Conservation (phyloP, 2,329 filamentous ascomycete species). For the Beauveria bassiana region DNA sequence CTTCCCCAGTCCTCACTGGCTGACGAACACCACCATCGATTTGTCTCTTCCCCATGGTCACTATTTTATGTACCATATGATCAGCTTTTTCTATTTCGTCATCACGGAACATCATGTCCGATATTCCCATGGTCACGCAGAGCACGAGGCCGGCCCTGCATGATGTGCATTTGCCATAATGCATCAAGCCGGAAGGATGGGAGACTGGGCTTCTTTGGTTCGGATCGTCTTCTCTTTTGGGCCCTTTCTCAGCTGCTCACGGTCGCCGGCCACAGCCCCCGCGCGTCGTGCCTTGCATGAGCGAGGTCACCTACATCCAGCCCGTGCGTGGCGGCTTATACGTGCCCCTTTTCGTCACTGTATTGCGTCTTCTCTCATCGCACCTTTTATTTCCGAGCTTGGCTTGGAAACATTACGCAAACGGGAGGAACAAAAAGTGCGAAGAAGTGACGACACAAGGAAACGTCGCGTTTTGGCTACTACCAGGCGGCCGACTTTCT, state of each 20-base stretch:
- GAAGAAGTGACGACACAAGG: background rate
- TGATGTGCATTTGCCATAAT: background rate
- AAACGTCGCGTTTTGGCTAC: background rate
- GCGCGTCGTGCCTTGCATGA: conserved; percentile 4
- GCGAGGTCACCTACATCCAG: background rate
- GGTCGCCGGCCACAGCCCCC: background rate
- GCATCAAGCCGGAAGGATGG: background rate
- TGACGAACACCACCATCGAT: too few species aligned
- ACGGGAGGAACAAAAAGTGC: background rate
- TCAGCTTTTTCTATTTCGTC: background rate
- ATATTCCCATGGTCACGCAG: background rate
- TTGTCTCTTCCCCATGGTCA: background rate
- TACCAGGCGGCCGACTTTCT: background rate
- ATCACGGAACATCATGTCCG: background rate
- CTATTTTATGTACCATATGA: background rate
- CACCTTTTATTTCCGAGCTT: background rate
- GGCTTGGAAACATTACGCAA: background rate
- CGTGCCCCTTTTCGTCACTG: too few species aligned
- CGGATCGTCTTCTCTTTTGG: background rate
- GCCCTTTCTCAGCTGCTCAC: conserved; percentile 1
- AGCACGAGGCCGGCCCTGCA: background rate
- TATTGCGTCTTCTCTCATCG: background rate
- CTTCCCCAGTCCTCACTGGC: too few species aligned
- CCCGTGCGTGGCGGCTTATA: background rate
- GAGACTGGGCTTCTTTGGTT: background rate